These are phyloP conservation scores for Acorus gramineus DNA, from an alignment of 106 monocot genomes.

Conservation along the genomic window DNA sequence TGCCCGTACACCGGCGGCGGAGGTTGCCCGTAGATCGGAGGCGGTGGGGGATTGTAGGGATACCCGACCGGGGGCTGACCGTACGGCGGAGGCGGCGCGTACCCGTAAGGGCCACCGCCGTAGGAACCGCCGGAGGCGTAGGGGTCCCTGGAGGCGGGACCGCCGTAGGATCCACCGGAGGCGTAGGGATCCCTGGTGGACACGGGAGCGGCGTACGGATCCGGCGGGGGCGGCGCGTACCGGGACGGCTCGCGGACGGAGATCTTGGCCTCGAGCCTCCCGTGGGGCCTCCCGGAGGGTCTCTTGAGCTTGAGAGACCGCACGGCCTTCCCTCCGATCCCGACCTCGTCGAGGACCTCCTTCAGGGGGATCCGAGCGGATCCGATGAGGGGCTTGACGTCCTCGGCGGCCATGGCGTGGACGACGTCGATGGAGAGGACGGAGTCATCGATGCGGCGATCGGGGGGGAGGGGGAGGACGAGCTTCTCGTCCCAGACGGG, in stretches of 20 bases:
- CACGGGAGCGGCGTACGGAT: neutral
- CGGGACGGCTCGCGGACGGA: conserved; percentile 28
- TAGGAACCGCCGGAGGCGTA: conserved; percentile 6
- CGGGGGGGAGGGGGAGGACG: conserved; percentile 25
- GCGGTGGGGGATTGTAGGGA: conserved; percentile 1
- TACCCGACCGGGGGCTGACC: conserved; percentile 4
- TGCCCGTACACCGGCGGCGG: neutral
- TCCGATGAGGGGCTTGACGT: conserved; percentile 76
- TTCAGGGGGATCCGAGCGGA: conserved; percentile 58
- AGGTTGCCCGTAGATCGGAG: conserved; percentile 7
- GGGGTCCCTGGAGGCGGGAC: neutral
- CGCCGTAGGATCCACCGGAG: conserved; percentile 13
- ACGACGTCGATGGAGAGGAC: conserved; percentile 66
- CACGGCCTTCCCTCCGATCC: conserved; percentile 25
- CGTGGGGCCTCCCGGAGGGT: conserved; percentile 71
- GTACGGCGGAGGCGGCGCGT: conserved; percentile 14
- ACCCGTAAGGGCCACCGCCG: conserved; percentile 9
- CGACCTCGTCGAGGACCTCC: conserved; percentile 55
- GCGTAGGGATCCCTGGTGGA: conserved; percentile 8
- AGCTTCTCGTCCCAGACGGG: conserved; percentile 74
- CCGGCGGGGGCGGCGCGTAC: conserved; percentile 19
- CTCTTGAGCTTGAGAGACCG: conserved; percentile 50
- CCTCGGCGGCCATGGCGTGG: conserved; percentile 46
- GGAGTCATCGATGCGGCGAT: conserved; percentile 24
- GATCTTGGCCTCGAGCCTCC: conserved; percentile 39